Evolutionary conservation across 1,284 basidiomycete genomes (phyloP), one percentile per base, ranked within the genome.

Genomic region (Porodaedalea pini): DNA sequence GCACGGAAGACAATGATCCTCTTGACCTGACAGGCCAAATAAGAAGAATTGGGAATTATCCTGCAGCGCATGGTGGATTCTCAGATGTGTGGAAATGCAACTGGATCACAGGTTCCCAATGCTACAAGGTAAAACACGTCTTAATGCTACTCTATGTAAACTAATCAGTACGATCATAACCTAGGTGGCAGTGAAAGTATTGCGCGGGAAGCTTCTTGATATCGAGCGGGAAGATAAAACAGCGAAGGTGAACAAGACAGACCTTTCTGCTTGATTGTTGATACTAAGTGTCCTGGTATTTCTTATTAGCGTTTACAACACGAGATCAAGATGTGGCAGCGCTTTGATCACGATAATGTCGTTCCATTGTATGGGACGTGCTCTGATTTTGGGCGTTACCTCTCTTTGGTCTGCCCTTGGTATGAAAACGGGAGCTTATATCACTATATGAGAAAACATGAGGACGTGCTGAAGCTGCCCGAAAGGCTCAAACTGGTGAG

Each of bases 81-180:
- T 72, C 75, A 6, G 77, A 78, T 62, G 71, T 78, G 11, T 78
- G 74, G 74, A 71, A 67, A 51, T 72, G 71, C 3, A 64, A 62
- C 3, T 75, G 72, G 71, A 63, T 25, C 36, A 54, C 48, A 53
- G 58, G 58, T 51, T 57, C 58, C 15, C 54, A 58, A 53, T 65
- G 48, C 19, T 64, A 55, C 59, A 67, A 40, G 51, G 59, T 51
- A 57, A 56, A 50, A 45, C 10, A 55, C 49, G 43, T 36, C 40
- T 32, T 25, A 31, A 31, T 23, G 21, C 27, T 36, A 49, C 29
- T 31, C 19, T 17, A 34, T 41, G 45, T 31, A 54, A 36, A 13
- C 52, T 7, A 25, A 27, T 27, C 29, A 75, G 31, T 71, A 75
- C 78, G 43, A 76, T 73, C 11, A 70, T 79, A 13, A 34, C 10